phyloP scores from a whole-genome alignment of 306 rosid species.

The Trifolium dubium region DNA sequence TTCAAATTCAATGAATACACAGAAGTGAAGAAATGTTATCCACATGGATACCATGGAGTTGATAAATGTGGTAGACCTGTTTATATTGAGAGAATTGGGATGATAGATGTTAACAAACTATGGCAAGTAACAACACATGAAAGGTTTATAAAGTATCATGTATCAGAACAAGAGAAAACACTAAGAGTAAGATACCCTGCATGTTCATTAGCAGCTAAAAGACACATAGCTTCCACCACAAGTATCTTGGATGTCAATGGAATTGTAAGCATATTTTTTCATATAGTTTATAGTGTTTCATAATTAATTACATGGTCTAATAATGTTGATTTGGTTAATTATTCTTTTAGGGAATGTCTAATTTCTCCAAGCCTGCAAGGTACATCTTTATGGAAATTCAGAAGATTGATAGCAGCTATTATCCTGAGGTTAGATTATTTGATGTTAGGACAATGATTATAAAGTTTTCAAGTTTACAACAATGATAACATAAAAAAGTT shows the following conservation, averaged over 20 bases:
- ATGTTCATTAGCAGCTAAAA: conserved; percentile 80
- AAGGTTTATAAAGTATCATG: conserved; percentile 72
- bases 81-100: conserved; percentile 80
- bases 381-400: conserved; percentile 80
- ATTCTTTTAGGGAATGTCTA: conserved; percentile 74
- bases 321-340: neutral
- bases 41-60: conserved; percentile 89
- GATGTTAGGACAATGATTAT: neutral
- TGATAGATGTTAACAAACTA: conserved; percentile 71
- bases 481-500: neutral
- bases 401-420: conserved; percentile 84
- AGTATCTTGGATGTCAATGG: conserved; percentile 87
- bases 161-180: conserved; percentile 89
- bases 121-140: conserved; percentile 71
- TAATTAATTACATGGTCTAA: conserved; percentile 4
- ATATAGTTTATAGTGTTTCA: neutral
- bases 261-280: conserved; percentile 59
- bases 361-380: conserved; percentile 92
- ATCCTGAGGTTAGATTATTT: conserved; percentile 73
- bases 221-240: conserved; percentile 87
- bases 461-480: conserved; percentile 3
- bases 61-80: conserved; percentile 83
- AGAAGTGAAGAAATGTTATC: conserved; percentile 83
- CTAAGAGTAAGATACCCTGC: conserved; percentile 71
- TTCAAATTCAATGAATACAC: conserved; percentile 69